Evolutionary conservation across 305 asterid genomes (phyloP).

Genomic region (Fraxinus albicans): DNA sequence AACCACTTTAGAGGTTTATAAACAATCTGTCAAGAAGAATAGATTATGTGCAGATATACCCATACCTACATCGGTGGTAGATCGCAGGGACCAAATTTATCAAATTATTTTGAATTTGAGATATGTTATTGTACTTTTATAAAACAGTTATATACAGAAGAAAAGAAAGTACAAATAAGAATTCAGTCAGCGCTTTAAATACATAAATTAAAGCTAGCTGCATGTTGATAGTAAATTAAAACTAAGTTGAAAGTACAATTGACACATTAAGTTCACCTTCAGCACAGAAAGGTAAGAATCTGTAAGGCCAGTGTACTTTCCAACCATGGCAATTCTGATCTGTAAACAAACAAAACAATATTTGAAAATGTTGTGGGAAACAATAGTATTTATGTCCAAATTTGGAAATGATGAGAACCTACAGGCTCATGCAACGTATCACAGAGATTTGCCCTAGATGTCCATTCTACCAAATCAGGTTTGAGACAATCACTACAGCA

Average conservation of each 20-base stretch:
- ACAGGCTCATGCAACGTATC: slow-evolving; percentile 72
- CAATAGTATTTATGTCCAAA: slow-evolving; percentile 7
- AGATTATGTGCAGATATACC: neutral
- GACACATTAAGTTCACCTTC: slow-evolving; percentile 49
- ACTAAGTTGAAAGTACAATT: neutral
- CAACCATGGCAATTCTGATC: slow-evolving; percentile 95
- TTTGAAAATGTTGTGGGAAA: slow-evolving; percentile 18
- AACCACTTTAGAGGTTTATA: no score
- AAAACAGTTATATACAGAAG: neutral
- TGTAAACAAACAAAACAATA: slow-evolving; percentile 32
- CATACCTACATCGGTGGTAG: neutral
- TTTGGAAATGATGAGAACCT: slow-evolving; percentile 31
- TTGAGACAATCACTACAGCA: slow-evolving; percentile 51
- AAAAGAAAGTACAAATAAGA: neutral
- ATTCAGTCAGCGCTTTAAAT: neutral
- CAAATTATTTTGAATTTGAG: neutral
- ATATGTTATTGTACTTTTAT: neutral
- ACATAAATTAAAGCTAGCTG: neutral
- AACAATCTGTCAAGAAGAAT: no score
- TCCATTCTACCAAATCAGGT: slow-evolving; percentile 82
- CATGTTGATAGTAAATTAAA: neutral
- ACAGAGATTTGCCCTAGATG: slow-evolving; percentile 68
- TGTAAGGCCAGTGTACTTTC: slow-evolving; percentile 83
- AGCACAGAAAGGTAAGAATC: slow-evolving; percentile 90
- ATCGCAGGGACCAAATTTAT: neutral